A percentile compares a stretch with the other conserved stretches of the same genome.
phyloP scores from a whole-genome alignment of 805 yeast genomes.

The Ogataea salicorniae region DNA sequence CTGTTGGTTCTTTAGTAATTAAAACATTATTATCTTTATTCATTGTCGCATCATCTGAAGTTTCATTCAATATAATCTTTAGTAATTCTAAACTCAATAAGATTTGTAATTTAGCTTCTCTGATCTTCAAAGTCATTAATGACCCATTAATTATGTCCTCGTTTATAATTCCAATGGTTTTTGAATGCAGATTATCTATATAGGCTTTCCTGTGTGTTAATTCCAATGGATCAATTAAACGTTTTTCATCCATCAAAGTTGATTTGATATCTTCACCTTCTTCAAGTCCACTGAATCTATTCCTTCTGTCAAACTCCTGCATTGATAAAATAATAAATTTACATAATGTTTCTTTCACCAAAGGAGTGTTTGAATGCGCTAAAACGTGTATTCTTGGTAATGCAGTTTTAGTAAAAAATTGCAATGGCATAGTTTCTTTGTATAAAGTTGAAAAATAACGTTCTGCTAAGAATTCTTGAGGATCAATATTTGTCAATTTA shows the following conservation, averaged over 20 bases:
- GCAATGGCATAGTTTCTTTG: slow-evolving; percentile 21
- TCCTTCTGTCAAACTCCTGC: slow-evolving; percentile 18
- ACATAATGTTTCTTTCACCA: slow-evolving; percentile 17
- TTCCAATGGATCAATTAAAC: slow-evolving; percentile 9
- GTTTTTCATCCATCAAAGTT: neutral
- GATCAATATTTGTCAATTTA: slow-evolving; percentile 19
- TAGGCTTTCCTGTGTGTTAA: slow-evolving; percentile 6
- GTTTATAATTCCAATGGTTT: neutral
- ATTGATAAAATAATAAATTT: slow-evolving; percentile 16
- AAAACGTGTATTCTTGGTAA: slow-evolving; percentile 26
- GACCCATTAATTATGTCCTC: slow-evolving; percentile 4
- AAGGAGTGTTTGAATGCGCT: slow-evolving; percentile 18
- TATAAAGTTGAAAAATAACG: slow-evolving; percentile 26
- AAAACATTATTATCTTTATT: neutral
- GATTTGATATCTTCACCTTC: neutral
- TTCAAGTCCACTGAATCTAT: neutral
- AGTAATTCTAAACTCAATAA: slow-evolving; percentile 25
- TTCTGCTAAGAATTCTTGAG: slow-evolving; percentile 23
- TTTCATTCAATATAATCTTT: slow-evolving; percentile 7
- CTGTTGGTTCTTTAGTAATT: neutral
- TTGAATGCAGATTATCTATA: neutral
- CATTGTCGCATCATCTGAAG: too few species aligned
- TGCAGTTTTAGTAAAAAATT: slow-evolving; percentile 29
- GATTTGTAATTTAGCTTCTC: slow-evolving; percentile 29
- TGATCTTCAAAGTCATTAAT: slow-evolving; percentile 14